phyloP scores from a whole-genome alignment of 768 basidiomycete species.

The Mycena albidolilacea region DNA sequence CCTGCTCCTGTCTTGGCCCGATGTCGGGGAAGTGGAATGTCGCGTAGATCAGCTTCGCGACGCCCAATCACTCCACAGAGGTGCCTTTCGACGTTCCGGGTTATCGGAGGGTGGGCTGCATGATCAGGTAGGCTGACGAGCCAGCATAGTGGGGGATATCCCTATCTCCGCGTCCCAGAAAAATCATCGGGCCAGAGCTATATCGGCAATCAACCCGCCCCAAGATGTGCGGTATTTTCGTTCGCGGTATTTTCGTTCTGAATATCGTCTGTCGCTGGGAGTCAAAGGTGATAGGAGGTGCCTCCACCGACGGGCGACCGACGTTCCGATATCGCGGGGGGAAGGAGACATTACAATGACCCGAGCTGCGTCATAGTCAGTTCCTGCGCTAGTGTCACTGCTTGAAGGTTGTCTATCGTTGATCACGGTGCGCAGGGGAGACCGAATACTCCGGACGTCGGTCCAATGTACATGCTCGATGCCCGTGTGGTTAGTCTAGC shows the following conservation, averaged over 20 bases:
- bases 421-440: not conserved
- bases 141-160: too few relatives aligned
- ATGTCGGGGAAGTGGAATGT: not conserved
- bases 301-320: not conserved
- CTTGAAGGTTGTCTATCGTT: not conserved
- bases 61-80: not conserved
- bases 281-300: not conserved
- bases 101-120: not conserved
- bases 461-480: not conserved
- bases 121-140: too few relatives aligned
- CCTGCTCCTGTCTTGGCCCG: not conserved
- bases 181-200: too few relatives aligned
- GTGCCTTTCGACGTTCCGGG: constrained; percentile 2
- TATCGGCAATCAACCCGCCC: too few relatives aligned
- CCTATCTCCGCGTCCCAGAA: too few relatives aligned
- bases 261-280: not conserved
- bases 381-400: not conserved
- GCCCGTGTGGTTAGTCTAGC: not conserved
- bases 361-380: not conserved
- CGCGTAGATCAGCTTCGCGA: too few relatives aligned
- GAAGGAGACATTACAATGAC: not conserved
- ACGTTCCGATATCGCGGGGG: not conserved
- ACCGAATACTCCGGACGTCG: not conserved
- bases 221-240: not conserved
- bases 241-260: not conserved